Evolutionary conservation across 2,329 filamentous ascomycete species (phyloP), one percentile per base, ranked within the genome.

Genomic region (Akanthomyces dipterigenus): DNA sequence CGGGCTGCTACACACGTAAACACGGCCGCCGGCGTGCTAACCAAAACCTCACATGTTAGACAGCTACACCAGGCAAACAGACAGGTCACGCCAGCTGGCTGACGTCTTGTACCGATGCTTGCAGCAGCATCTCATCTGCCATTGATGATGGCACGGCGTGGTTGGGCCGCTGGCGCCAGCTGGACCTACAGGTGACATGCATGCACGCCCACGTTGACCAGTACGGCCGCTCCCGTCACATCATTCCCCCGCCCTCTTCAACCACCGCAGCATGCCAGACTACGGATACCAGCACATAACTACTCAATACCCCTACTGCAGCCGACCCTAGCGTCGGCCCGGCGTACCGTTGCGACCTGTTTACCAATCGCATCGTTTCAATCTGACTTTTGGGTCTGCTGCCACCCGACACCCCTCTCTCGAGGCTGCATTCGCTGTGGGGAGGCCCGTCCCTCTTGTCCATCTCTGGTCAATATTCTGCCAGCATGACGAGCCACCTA

Each of bases 391-490:
- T 34, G 40, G 57, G 40, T 60, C 40, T 51, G 28, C 49, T 60
- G 48, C 49, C 57, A 46, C 40, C 22, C 45, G 36, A 51, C 20
- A 12, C 48, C 56, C 56, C 56, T 50, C 56, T 42, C 46, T 59
- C 56, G 49, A 50, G 57, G 49, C 57, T 60, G 56, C 56, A 45
- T 60, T 60, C 28, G 16, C 49, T 53, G 57, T 60, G 57, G 57
- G 36, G 56, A 38, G 34, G 11, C 22, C 45, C 46, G 36, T 28
- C 34, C 22, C 22, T 34, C 31, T 34, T 34, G 31, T 9, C 31
- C 31, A 31, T 58, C 31, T 50, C 31, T 50, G 46, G 36, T 50
- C 45, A 48, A 31, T 40, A 40, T 48, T 59, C 20, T 51, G 46
- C 56, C 56, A 59, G 46, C 56, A 43, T 51, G 46, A 43, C 46